Conservation (phyloP, 257 asterid genomes). For the Capsicum rhomboideum region DNA sequence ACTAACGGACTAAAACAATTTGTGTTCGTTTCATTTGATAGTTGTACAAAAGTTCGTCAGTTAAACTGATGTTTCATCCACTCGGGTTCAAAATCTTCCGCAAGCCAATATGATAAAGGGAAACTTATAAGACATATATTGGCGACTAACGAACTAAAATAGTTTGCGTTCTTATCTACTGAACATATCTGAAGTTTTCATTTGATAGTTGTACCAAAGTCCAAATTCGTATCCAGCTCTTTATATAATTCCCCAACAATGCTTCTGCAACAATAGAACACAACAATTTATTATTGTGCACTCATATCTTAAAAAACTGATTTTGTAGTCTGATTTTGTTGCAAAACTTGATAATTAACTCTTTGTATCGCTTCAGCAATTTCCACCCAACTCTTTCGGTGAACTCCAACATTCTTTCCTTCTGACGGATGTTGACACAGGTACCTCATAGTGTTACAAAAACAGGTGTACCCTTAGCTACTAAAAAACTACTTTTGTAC, state of each 20-base stretch:
- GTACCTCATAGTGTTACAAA: background rate
- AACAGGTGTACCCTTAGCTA: background rate
- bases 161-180: background rate
- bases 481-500: no score
- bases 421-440: background rate
- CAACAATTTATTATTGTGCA: background rate
- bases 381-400: background rate
- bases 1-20: no score
- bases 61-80: background rate
- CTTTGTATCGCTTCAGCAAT: background rate
- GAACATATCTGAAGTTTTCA: background rate
- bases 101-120: background rate
- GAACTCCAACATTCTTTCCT: background rate
- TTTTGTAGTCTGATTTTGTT: background rate
- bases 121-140: background rate
- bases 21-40: no score
- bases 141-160: background rate
- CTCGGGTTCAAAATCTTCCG: background rate
- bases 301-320: background rate
- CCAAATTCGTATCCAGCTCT: constrained; percentile 85
- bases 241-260: constrained; percentile 93
- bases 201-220: constrained; percentile 4
- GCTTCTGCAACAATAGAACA: constrained; percentile 44
- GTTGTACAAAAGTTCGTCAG: no score
- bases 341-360: background rate